Percentiles rank a stretch among this genome's conserved stretches.
These are phyloP conservation scores for Colletotrichum sublineola DNA, from an alignment of 2,329 filamentous ascomycete genomes.

Conservation along the genomic window DNA sequence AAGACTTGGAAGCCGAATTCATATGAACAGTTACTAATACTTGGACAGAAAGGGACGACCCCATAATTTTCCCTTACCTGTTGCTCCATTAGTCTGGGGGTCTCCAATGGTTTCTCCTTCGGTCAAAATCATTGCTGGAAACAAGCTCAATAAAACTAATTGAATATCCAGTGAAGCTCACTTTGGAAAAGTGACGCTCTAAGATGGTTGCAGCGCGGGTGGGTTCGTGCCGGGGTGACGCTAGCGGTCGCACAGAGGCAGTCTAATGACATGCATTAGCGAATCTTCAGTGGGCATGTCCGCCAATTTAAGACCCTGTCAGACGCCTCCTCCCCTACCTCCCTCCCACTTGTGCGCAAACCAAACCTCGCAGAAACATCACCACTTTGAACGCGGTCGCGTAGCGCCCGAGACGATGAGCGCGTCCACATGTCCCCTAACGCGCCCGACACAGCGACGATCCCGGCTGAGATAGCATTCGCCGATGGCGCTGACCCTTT, in stretches of 20 bases:
- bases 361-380: conserved; percentile 18
- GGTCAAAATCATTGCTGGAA: not conserved
- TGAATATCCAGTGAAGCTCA: not conserved
- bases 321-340: not conserved
- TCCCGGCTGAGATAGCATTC: conserved; percentile 40
- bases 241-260: not conserved
- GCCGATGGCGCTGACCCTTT: conserved; percentile 45
- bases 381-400: conserved; percentile 15
- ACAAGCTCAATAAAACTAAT: not conserved
- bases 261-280: conserved; percentile 18
- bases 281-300: conserved; percentile 12
- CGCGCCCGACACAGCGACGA: conserved; percentile 29
- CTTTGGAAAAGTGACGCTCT: not conserved
- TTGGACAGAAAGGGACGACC: not conserved
- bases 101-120: not conserved
- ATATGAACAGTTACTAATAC: not conserved
- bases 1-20: not conserved
- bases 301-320: not conserved
- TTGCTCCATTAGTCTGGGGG: not conserved
- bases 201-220: not conserved
- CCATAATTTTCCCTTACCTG: not conserved
- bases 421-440: conserved; percentile 39
- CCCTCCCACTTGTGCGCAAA: not conserved
- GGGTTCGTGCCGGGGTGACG: not conserved
- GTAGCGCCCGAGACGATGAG: conserved; percentile 25